Evolutionary conservation across 2,329 filamentous ascomycete species (phyloP), one percentile per base, ranked within the genome.

Genomic region (Diplocarpon mali): DNA sequence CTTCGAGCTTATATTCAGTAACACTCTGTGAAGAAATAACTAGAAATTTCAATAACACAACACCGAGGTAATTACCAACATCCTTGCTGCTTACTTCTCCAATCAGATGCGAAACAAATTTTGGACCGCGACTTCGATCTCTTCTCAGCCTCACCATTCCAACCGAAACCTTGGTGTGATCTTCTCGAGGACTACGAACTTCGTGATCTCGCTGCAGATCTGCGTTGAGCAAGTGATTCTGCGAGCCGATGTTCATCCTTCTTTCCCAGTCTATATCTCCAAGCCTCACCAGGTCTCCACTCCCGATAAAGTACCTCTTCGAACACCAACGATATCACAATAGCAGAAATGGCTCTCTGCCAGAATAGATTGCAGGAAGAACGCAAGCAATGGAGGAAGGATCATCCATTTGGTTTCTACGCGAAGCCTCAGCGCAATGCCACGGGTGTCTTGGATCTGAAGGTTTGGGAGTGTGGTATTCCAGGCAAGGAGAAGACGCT

Each of bases 361-460:
- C 78, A 84, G 61, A 93, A 93, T 62, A 77, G 90, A 49, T 73
- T 95, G 32, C 83, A 87, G 54, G 88, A 94, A 66, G 88, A 95
- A 71, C 73, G 87, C 52, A 96, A 95, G 69, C 87, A 95, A 69
- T 98, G 92, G 92, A 81, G 92, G 54, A 82, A 82, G 62, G 90
- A 98, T 57, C 92, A 98, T 61, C 93, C 93, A 0, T 98, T 98
- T 61, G 92, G 92, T 50, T 98, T 98, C 70, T 95, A 85, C 65
- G 92, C 92, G 17, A 86, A 89, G 62, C 92, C 93, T 11, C 71
- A 81, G 51, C 84, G 90, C 56, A 89, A 79, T 51, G 65, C 80
- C 14, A 75, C 86, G 54, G 89, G 88, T 44, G 78, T 87, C 1
- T 75, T 96, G 42, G 92, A 98, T 61, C 72, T 98, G 52, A 95